phyloP scores from a whole-genome alignment of 768 basidiomycete genomes.

The Suillus occidentalis region DNA sequence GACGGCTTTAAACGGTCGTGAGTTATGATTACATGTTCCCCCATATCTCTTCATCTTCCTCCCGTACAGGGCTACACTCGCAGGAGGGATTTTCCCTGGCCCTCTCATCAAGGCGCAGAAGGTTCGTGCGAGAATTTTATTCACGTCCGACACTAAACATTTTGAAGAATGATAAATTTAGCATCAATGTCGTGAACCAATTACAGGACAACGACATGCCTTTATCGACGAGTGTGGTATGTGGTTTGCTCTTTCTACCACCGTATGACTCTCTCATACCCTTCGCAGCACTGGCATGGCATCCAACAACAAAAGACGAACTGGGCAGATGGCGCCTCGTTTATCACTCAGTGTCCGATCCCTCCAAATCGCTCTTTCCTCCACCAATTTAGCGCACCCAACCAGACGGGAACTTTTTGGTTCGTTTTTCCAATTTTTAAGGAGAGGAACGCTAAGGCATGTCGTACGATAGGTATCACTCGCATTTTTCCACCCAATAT shows the following conservation, averaged over 20 bases:
- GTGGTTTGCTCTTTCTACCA: slow-evolving; percentile 11
- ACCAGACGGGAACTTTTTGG: slow-evolving; percentile 49
- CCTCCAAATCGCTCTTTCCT: slow-evolving; percentile 36
- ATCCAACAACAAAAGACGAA: slow-evolving; percentile 33
- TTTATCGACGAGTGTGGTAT: slow-evolving; percentile 35
- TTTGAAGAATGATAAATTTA: slow-evolving; percentile 32
- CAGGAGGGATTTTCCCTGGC: slow-evolving; percentile 48
- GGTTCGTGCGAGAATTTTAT: slow-evolving; percentile 16
- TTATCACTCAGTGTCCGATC: slow-evolving; percentile 50
- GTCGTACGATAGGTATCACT: slow-evolving; percentile 35
- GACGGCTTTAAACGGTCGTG: slow-evolving; percentile 48
- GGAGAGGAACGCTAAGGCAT: slow-evolving; percentile 1
- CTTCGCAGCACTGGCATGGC: slow-evolving; percentile 34
- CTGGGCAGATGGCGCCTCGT: slow-evolving; percentile 40
- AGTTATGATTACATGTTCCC: slow-evolving; percentile 8
- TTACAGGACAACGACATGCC: slow-evolving; percentile 35
- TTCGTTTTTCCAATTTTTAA: background rate
- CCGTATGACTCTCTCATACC: background rate
- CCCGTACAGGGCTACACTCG: slow-evolving; percentile 39
- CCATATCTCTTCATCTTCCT: background rate
- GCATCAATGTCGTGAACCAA: slow-evolving; percentile 37
- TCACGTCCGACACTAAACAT: background rate
- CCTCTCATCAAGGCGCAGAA: slow-evolving; percentile 48
- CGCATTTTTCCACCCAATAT: slow-evolving; percentile 38
- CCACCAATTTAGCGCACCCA: slow-evolving; percentile 40